A percentile compares a stretch with the other conserved stretches of the same genome.
Conservation (phyloP, 2,329 filamentous ascomycete genomes). For the Cladosporium sp. region DNA sequence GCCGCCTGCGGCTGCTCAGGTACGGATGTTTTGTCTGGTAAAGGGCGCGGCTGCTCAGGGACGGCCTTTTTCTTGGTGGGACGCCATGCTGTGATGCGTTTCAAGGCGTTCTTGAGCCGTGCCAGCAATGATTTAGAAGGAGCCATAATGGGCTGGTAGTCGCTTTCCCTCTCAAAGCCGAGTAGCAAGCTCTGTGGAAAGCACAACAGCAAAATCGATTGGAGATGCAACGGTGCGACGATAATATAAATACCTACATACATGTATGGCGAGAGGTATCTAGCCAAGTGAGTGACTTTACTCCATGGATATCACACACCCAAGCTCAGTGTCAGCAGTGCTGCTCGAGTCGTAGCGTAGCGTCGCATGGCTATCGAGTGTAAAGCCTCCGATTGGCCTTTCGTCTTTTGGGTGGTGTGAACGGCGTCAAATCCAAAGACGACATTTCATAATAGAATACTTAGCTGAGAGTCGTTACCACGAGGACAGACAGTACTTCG, state of each 20-base stretch:
- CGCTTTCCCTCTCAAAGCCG: background rate
- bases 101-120: constrained; percentile 2
- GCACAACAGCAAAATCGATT: background rate
- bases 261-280: background rate
- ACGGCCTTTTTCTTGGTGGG: background rate
- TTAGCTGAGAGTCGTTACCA: constrained; percentile 1
- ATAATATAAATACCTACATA: background rate
- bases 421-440: background rate
- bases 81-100: constrained; percentile 6
- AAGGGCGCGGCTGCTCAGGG: background rate
- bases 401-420: background rate
- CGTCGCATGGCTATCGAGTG: background rate
- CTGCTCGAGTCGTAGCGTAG: background rate
- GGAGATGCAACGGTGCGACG: background rate
- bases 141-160: constrained; percentile 8
- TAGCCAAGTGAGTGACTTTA: background rate
- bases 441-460: background rate
- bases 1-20: constrained; percentile 18
- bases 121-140: constrained; percentile 14
- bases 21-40: constrained; percentile 5
- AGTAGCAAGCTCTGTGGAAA: background rate
- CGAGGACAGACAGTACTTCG: constrained; percentile 1
- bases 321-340: constrained; percentile 9
- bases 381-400: constrained; percentile 5
- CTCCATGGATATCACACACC: background rate